phyloP scores from a whole-genome alignment of 73 alveolate species.

The Tetrahymena borealis region DNA sequence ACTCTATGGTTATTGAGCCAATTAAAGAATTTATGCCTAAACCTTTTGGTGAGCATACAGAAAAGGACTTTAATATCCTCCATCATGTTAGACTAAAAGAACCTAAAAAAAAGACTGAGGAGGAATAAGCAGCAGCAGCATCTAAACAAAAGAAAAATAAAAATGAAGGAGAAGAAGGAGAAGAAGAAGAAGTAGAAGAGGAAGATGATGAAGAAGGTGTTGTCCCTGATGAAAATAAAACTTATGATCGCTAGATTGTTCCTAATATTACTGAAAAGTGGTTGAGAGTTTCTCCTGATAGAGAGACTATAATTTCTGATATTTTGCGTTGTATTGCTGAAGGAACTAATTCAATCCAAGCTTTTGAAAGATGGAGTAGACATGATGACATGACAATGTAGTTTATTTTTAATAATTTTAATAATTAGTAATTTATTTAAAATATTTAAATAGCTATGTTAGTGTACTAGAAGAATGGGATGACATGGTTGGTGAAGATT shows the following conservation, averaged over 20 bases:
- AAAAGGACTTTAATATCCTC: slow-evolving; percentile 45
- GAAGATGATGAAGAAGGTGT: slow-evolving; percentile 42
- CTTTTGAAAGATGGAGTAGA: slow-evolving; percentile 75
- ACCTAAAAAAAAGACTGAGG: slow-evolving; percentile 26
- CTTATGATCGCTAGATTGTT: slow-evolving; percentile 10
- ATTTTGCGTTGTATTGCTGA: slow-evolving; percentile 45
- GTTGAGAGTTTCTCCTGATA: slow-evolving; percentile 17
- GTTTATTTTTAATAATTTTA: background rate
- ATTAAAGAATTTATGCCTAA: slow-evolving; percentile 62
- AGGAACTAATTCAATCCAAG: slow-evolving; percentile 59
- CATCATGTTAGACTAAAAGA: slow-evolving; percentile 62
- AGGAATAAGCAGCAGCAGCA: slow-evolving; percentile 33
- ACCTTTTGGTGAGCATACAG: slow-evolving; percentile 60
- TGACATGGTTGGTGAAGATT: slow-evolving; percentile 78
- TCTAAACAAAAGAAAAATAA: slow-evolving; percentile 29
- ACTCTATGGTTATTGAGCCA: slow-evolving; percentile 31
- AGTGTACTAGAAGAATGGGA: slow-evolving; percentile 81
- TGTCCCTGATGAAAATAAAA: slow-evolving; percentile 31
- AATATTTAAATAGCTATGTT: slow-evolving; percentile 24
- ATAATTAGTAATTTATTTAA: background rate
- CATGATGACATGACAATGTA: slow-evolving; percentile 62
- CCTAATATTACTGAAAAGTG: slow-evolving; percentile 28
- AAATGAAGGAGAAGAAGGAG: slow-evolving; percentile 49
- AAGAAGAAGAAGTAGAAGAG: slow-evolving; percentile 44
- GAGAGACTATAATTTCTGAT: slow-evolving; percentile 16